Evolutionary conservation across 2,329 filamentous ascomycete genomes (phyloP).

Genomic region (Sarocladium oryzae): DNA sequence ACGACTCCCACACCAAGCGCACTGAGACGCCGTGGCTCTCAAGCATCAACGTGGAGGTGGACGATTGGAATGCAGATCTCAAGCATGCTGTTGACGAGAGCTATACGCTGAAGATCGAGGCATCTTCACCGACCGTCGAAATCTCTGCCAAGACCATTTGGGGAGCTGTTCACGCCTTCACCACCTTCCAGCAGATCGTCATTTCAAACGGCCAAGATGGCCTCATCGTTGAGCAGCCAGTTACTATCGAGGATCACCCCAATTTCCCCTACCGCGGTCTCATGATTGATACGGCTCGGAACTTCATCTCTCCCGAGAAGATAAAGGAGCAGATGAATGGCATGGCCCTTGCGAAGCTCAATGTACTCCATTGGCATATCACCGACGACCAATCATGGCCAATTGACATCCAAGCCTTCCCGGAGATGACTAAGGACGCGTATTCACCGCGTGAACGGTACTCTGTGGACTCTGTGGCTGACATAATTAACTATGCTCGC

Average conservation of each 20-base stretch:
- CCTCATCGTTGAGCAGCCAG: conserved; percentile 68
- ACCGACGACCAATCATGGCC: conserved; percentile 86
- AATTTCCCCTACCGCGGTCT: conserved; percentile 72
- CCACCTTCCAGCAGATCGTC: conserved; percentile 75
- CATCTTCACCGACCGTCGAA: conserved; percentile 61
- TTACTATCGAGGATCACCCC: conserved; percentile 66
- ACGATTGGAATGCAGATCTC: conserved; percentile 5
- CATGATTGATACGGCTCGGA: conserved; percentile 70
- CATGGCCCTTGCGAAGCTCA: conserved; percentile 74
- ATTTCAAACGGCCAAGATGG: conserved; percentile 50
- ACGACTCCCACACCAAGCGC: conserved; percentile 24
- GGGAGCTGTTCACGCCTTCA: conserved; percentile 66
- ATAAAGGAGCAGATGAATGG: conserved; percentile 73
- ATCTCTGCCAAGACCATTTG: conserved; percentile 66
- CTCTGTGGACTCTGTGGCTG: conserved; percentile 54
- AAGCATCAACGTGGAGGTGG: background rate
- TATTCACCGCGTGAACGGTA: conserved; percentile 65
- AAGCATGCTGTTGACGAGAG: conserved; percentile 60
- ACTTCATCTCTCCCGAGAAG: conserved; percentile 60
- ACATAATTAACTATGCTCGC: conserved; percentile 66
- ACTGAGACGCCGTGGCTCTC: conserved; percentile 6
- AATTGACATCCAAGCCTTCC: conserved; percentile 66
- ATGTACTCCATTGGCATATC: conserved; percentile 72
- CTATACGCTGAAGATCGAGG: conserved; percentile 61
- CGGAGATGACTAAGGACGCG: conserved; percentile 68